These are phyloP conservation scores for Leccinum subatratum DNA, from an alignment of 1,284 basidiomycete species.

Conservation along the genomic window DNA sequence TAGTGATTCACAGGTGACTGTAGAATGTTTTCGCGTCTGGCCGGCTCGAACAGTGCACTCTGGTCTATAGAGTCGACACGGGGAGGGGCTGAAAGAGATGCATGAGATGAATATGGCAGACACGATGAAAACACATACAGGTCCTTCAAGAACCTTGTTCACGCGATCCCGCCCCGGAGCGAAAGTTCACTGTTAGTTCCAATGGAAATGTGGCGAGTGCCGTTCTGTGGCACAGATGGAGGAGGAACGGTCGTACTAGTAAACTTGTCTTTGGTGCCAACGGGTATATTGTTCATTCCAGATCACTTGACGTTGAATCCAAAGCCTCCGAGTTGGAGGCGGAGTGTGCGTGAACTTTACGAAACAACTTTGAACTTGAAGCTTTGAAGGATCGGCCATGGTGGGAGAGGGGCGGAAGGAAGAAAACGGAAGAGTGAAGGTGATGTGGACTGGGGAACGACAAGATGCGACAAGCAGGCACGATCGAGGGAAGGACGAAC, in stretches of 20 bases:
- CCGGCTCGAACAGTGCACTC: constrained; percentile 4
- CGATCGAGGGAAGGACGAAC: no score
- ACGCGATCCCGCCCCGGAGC: constrained; percentile 15
- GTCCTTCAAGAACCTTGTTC: constrained; percentile 21
- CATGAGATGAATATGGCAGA: constrained; percentile 8
- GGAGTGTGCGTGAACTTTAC: no score
- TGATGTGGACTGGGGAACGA: no score
- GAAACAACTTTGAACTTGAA: no score
- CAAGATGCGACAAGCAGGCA: no score
- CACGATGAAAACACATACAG: constrained; percentile 13
- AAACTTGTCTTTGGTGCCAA: constrained; percentile 24
- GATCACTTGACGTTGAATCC: no score
- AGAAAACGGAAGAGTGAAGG: no score
- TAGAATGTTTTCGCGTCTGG: constrained; percentile 12
- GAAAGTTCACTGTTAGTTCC: constrained; percentile 25
- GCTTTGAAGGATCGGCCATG: no score
- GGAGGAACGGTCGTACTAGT: constrained; percentile 4
- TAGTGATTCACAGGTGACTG: constrained; percentile 20
- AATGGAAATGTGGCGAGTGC: not conserved
- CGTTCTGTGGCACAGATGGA: not conserved
- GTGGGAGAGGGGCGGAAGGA: no score
- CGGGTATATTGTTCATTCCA: no score
- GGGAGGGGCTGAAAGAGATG: constrained; percentile 13
- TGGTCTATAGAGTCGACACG: constrained; percentile 12
- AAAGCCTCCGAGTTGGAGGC: no score